A percentile compares a stretch with the other conserved stretches of the same genome.
Evolutionary conservation across 306 rosid genomes (phyloP).

Genomic region (Quercus glauca): DNA sequence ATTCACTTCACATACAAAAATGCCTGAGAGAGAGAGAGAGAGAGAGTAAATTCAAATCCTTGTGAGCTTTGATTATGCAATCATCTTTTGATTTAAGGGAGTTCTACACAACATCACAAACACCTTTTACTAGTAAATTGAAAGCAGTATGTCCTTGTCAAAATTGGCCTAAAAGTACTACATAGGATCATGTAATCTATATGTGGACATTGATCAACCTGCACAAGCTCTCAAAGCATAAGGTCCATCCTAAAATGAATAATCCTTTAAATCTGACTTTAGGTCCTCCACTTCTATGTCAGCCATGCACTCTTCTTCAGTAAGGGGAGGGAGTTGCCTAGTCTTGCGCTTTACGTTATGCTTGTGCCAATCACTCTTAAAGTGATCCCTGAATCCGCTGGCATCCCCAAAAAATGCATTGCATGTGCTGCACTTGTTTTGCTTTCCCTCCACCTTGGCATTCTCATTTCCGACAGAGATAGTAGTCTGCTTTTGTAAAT

Average conservation of each 20-base stretch:
- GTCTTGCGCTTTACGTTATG: conserved; percentile 82
- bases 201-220: background rate
- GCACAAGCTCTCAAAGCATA: conserved; percentile 2
- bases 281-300: conserved; percentile 62
- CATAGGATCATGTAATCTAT: background rate
- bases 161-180: background rate
- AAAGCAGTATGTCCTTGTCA: background rate
- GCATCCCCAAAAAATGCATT: conserved; percentile 53
- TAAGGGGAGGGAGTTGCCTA: conserved; percentile 72
- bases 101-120: background rate
- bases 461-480: conserved; percentile 39
- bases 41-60: background rate
- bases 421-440: conserved; percentile 72
- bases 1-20: background rate
- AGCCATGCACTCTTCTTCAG: conserved; percentile 71
- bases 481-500: conserved; percentile 58
- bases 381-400: conserved; percentile 75
- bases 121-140: background rate
- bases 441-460: conserved; percentile 53
- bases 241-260: conserved; percentile 53
- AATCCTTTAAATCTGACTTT: conserved; percentile 77
- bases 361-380: conserved; percentile 95
- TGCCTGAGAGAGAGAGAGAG: too few species aligned
- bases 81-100: background rate
- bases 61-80: background rate